Conservation (phyloP, 495 filamentous ascomycete genomes). For the Trichoderma asperelloides region DNA sequence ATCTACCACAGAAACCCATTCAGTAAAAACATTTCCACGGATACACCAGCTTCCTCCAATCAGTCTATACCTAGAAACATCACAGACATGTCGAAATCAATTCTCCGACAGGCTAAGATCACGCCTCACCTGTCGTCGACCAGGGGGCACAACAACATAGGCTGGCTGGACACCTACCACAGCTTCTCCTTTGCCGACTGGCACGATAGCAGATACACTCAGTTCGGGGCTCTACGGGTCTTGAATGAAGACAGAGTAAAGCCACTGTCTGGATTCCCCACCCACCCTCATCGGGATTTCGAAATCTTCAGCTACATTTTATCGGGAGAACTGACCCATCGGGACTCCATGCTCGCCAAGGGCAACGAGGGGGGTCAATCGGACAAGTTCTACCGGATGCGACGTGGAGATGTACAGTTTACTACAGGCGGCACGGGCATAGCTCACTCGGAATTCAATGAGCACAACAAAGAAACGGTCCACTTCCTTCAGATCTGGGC, state of each 20-base stretch:
- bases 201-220: conserved; percentile 52
- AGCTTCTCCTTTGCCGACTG: conserved; percentile 73
- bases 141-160: conserved; percentile 66
- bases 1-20: background rate
- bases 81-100: conserved; percentile 42
- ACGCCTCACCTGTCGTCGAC: conserved; percentile 49
- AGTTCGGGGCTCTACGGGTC: conserved; percentile 65
- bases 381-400: conserved; percentile 61
- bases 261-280: conserved; percentile 60
- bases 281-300: conserved; percentile 71
- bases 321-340: conserved; percentile 69
- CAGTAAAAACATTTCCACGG: background rate
- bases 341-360: conserved; percentile 61
- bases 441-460: conserved; percentile 68
- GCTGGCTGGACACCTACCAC: conserved; percentile 80
- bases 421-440: conserved; percentile 73
- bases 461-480: conserved; percentile 51
- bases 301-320: conserved; percentile 82
- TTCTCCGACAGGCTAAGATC: conserved; percentile 54
- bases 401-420: conserved; percentile 73
- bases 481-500: conserved; percentile 84
- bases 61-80: conserved; percentile 17
- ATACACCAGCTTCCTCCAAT: conserved; percentile 5
- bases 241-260: conserved; percentile 77
- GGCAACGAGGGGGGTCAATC: conserved; percentile 40